Evolutionary conservation across 306 rosid species (phyloP), one percentile per base, ranked within the genome.

Genomic region (Glycine soja): DNA sequence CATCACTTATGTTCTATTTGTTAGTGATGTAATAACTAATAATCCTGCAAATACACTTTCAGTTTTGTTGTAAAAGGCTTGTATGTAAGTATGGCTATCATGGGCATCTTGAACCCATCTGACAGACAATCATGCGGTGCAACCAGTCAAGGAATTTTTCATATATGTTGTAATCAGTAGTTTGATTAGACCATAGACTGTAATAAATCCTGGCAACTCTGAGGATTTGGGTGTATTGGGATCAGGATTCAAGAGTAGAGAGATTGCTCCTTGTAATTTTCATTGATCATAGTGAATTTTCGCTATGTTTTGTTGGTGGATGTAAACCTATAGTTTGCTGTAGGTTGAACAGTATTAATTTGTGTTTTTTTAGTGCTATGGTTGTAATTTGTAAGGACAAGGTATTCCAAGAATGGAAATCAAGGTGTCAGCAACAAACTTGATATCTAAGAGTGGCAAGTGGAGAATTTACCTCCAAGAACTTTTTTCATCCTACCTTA

Each of bases 261-360:
- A 70, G 8, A 69, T 42, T 70, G 61, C 45, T 81, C n/a, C 36
- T 76, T 71, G 61, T 83, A 71, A 51, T 71, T 40, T 72, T 77
- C 56, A 11, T 76, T 62, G 82, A 61, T 76, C 34, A 7, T 46
- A 38, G 30, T 62, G 72, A 63, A 71, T 72, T 40, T 77, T 82
- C 36, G 36, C 30, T 18, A 14, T 66, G 16, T 59, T 70, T 82
- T 76, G 59, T 59, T 1, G 10, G 61, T 51, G 67, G 84, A 65
- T 54, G 59, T 74, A 65, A 24, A 66, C 36, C 70, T 68, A 38
- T 43, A 58, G 72, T 59, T 68, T 30, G 15, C 53, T 18, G 64
- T 68, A 58, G 63, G 46, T 66, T 32, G 40, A 81, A n/a, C 38
- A 4, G 0, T 68, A 13, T 67, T 15, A 13, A 4, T 16, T 32